A percentile compares a stretch with the other conserved stretches of the same genome.
Evolutionary conservation across 2,329 filamentous ascomycete genomes (phyloP).

Genomic region (Scedosporium dehoogii): DNA sequence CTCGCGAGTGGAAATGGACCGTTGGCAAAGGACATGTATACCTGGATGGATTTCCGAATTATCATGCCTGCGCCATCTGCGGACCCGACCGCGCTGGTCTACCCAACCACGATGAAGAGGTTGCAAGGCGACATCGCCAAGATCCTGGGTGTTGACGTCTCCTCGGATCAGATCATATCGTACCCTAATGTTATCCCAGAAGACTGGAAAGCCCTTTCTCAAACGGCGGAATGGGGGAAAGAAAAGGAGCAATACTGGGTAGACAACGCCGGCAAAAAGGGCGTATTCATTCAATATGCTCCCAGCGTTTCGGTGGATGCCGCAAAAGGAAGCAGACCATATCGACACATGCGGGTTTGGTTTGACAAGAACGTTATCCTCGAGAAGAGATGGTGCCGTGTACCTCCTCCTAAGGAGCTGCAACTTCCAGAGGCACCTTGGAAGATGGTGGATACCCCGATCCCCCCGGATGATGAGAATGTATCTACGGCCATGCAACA

Average conservation of each 20-base stretch:
- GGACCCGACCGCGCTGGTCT: not conserved
- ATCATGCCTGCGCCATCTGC: not conserved
- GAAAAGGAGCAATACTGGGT: not conserved
- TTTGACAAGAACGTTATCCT: constrained; percentile 18
- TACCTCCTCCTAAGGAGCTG: not conserved
- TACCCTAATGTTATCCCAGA: not conserved
- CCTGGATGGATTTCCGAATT: not conserved
- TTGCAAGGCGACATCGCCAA: not conserved
- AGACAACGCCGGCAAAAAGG: not conserved
- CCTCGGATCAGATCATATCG: not conserved
- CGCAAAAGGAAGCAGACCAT: not conserved
- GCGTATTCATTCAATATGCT: constrained; percentile 1
- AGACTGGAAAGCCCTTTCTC: not conserved
- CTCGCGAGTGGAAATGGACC: not conserved
- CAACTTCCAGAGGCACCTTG: not conserved
- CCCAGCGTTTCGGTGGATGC: not conserved
- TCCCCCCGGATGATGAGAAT: not conserved
- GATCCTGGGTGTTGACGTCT: not conserved
- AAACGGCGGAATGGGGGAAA: not conserved
- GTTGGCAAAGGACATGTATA: not conserved
- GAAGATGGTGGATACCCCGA: not conserved
- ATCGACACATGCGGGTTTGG: constrained; percentile 3
- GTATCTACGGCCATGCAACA: not conserved
- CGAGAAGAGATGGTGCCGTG: constrained; percentile 10
- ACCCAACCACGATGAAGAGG: not conserved